Percentiles rank a stretch among this genome's conserved stretches.
phyloP scores from a whole-genome alignment of 495 filamentous ascomycete genomes.

The Aspergillus biplanus region DNA sequence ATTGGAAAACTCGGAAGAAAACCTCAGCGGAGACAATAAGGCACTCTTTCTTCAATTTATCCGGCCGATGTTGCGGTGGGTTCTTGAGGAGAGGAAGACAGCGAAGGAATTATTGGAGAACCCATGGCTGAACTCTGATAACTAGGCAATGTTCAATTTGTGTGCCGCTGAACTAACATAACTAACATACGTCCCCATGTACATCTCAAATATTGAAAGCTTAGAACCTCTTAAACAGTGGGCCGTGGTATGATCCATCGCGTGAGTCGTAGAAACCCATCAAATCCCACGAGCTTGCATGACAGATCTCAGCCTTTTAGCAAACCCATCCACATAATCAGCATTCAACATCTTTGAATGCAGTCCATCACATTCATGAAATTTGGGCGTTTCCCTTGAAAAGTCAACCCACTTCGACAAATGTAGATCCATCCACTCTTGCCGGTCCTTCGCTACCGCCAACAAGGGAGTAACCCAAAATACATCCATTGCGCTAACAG shows the following conservation, averaged over 20 bases:
- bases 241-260: too few relatives aligned
- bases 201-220: too few relatives aligned
- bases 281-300: neutral
- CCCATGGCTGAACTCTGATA: slow-evolving; percentile 34
- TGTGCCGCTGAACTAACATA: too few relatives aligned
- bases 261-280: too few relatives aligned
- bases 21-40: slow-evolving; percentile 31
- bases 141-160: neutral
- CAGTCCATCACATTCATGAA: neutral
- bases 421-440: neutral
- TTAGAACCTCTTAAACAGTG: too few relatives aligned
- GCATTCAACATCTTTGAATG: neutral
- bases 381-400: neutral
- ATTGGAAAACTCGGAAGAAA: slow-evolving; percentile 24
- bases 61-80: slow-evolving; percentile 47
- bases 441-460: neutral
- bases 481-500: too few relatives aligned
- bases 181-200: too few relatives aligned
- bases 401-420: neutral
- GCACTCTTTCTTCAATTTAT: slow-evolving; percentile 41
- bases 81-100: slow-evolving; percentile 37
- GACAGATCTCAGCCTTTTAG: neutral
- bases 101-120: slow-evolving; percentile 43
- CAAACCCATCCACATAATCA: neutral
- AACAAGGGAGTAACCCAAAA: neutral